Evolutionary conservation across 2,329 filamentous ascomycete genomes (phyloP), one percentile per base, ranked within the genome.

Genomic region (Coniochaeta sp.): DNA sequence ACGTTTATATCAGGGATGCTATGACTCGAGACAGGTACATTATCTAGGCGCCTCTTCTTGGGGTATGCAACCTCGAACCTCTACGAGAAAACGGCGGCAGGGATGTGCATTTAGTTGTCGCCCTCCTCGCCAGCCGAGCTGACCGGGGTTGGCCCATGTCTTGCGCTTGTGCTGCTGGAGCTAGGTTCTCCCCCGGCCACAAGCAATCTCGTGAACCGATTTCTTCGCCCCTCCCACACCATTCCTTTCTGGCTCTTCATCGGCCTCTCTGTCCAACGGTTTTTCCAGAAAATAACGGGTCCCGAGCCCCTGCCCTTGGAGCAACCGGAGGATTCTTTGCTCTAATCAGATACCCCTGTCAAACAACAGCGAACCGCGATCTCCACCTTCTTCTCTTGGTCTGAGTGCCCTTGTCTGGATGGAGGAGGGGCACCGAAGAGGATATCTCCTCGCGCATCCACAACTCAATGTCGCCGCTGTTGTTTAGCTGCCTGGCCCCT

Each of bases 131-230:
- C 69, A 76, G 75, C 73, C 74, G 74, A 76, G 71, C 68, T 71
- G 70, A 71, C 72, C 73, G 66, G 72, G 67, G 57, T 58, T 57
- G 54, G 55, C 58, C 50, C 50, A 55, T 55, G 50, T 28, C 31
- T 54, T 57, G 54, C 54, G 31, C 28, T 57, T 57, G 54, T 12
- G 6, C 16, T 22, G 54, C 54, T 52, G 24, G 47, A 52, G 47
- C 62, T 62, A 59, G 58, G 60, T 63, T 60, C 56, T 62, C 61
- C 54, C n/a, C 62, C 62, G 54, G 56, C 38, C 33, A 34, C 56
- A 28, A 26, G 73, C 72, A 78, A 78, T 79, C 74, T 79, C 73
- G 71, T 74, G 74, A 77, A 78, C 76, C 73, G 72, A 75, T 70
- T 74, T 75, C 74, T 70, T 72, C 26, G 26, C 56, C 56, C 56